Evolutionary conservation across 352 stramenopile species (phyloP).

Genomic region (Aphanomyces euteiches): DNA sequence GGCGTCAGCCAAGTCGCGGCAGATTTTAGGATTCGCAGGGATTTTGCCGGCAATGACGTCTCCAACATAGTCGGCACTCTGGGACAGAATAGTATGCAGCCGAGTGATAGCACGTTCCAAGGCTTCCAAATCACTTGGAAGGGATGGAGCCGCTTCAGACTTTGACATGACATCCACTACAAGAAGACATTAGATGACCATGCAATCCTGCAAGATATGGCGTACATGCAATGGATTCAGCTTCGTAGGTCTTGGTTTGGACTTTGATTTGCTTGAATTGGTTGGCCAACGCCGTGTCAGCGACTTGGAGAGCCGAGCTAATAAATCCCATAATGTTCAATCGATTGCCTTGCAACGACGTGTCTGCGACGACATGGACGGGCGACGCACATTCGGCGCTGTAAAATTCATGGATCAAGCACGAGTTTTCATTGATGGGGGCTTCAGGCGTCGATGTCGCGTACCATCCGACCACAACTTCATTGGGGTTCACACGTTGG

Average conservation of each 20-base stretch:
- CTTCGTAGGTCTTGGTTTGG: slow-evolving; percentile 87
- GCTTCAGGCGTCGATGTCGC: slow-evolving; percentile 56
- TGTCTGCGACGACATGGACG: slow-evolving; percentile 95
- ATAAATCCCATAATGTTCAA: slow-evolving; percentile 91
- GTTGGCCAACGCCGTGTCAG: slow-evolving; percentile 89
- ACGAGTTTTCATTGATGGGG: slow-evolving; percentile 91
- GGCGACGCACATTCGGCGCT: slow-evolving; percentile 88
- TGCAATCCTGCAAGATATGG: slow-evolving; percentile 10
- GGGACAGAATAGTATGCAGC: slow-evolving; percentile 90
- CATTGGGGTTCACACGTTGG: slow-evolving; percentile 90
- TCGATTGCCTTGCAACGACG: slow-evolving; percentile 67
- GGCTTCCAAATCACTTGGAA: slow-evolving; percentile 73
- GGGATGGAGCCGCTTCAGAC: slow-evolving; percentile 40
- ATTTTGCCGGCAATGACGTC: slow-evolving; percentile 83
- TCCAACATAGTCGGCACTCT: slow-evolving; percentile 84
- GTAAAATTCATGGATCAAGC: slow-evolving; percentile 98
- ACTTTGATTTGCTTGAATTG: slow-evolving; percentile 92
- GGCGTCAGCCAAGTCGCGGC: slow-evolving; percentile 90
- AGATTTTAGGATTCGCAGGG: slow-evolving; percentile 83
- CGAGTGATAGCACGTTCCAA: slow-evolving; percentile 80
- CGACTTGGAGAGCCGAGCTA: slow-evolving; percentile 83
- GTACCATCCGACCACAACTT: slow-evolving; percentile 97
- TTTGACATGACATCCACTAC: slow-evolving; percentile 68
- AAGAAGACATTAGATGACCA: slow-evolving; percentile 17
- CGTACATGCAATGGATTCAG: slow-evolving; percentile 91